These are phyloP conservation scores for Oemleria cerasiformis DNA, from an alignment of 306 rosid species.

Conservation along the genomic window DNA sequence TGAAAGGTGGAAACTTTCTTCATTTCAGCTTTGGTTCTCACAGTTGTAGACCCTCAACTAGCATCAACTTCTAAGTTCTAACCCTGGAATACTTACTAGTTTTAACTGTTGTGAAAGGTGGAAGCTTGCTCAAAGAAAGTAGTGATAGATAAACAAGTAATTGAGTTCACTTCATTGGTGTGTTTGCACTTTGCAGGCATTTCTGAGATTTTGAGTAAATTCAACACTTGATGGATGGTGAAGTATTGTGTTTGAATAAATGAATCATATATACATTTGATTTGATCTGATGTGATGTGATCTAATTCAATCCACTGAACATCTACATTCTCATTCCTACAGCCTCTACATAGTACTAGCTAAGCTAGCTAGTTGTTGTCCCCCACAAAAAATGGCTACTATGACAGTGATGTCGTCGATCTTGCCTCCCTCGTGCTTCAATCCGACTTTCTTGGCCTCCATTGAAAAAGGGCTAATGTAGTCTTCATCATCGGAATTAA, in stretches of 20 bases:
- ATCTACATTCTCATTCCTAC: no score
- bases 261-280: no score
- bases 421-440: neutral
- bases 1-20: constrained; percentile 24
- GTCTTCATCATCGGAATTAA: neutral
- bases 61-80: constrained; percentile 8
- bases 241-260: no score
- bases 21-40: neutral
- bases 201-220: no score
- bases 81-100: neutral
- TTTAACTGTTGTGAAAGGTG: neutral
- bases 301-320: no score
- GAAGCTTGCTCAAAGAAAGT: neutral
- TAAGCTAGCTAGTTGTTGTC: no score
- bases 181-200: neutral
- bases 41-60: neutral
- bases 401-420: neutral
- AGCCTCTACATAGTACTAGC: no score
- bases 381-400: no score
- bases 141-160: neutral
- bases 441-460: neutral
- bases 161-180: neutral
- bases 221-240: no score
- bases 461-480: neutral
- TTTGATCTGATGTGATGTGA: no score